These are phyloP conservation scores for Aureobasidium sp. DNA, from an alignment of 2,329 filamentous ascomycete genomes.

Conservation along the genomic window DNA sequence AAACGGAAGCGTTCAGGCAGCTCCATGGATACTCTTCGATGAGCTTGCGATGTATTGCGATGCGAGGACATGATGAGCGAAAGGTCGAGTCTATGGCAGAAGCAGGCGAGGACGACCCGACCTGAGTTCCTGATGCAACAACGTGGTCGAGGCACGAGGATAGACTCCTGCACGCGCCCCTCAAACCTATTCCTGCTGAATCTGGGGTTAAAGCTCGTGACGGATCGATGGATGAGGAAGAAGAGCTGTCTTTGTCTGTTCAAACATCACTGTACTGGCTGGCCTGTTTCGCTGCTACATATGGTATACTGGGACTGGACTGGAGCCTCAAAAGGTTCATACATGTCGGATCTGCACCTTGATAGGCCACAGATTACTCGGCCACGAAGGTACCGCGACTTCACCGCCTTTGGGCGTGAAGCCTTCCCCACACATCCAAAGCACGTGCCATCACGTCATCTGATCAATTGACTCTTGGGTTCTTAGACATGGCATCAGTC, in stretches of 20 bases:
- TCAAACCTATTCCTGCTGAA: neutral
- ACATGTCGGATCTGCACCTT: neutral
- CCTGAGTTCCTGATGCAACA: conserved; percentile 2
- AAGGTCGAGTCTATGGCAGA: neutral
- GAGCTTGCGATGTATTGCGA: neutral
- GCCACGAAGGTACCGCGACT: neutral
- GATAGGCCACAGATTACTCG: neutral
- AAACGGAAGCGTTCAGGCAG: conserved; percentile 19
- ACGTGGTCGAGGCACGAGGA: conserved; percentile 11
- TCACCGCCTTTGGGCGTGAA: neutral
- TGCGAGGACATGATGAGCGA: neutral
- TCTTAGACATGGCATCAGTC: neutral
- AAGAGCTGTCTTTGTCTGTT: neutral
- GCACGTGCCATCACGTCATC: neutral
- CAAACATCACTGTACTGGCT: neutral
- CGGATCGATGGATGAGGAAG: neutral
- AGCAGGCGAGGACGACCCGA: neutral
- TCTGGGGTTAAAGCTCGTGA: conserved; percentile 3
- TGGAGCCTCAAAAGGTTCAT: neutral
- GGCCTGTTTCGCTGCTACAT: neutral
- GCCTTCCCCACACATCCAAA: neutral
- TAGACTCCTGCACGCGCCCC: neutral
- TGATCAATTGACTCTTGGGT: neutral
- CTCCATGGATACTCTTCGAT: conserved; percentile 14
- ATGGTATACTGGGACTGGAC: neutral